These are phyloP conservation scores for Simplicillium sp. DNA, from an alignment of 2,329 filamentous ascomycete species.

Conservation along the genomic window DNA sequence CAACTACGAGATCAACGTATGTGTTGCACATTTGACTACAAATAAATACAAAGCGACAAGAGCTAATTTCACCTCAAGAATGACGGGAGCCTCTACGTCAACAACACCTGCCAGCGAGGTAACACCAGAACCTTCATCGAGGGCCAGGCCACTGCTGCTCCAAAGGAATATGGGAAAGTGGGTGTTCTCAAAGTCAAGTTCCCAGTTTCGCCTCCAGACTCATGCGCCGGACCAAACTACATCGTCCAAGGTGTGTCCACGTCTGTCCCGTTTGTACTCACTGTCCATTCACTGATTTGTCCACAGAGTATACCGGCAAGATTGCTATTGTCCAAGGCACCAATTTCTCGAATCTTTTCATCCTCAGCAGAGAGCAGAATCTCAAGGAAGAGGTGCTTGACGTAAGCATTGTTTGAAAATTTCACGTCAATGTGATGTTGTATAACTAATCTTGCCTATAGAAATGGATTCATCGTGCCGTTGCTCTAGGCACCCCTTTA, in stretches of 20 bases:
- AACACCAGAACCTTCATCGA: conserved; percentile 18
- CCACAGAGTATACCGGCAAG: conserved; percentile 17
- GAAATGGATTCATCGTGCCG: conserved; percentile 17
- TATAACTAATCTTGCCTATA: neutral
- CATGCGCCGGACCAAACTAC: conserved; percentile 22
- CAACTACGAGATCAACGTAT: conserved; percentile 20
- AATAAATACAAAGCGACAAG: neutral
- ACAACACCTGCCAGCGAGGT: conserved; percentile 19
- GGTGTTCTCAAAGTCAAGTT: conserved; percentile 21
- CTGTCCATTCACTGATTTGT: neutral
- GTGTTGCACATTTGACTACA: conserved; percentile 1
- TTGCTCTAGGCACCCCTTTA: conserved; percentile 14
- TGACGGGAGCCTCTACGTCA: conserved; percentile 19
- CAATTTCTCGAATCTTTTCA: conserved; percentile 21
- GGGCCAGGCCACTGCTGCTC: conserved; percentile 16
- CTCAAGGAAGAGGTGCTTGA: conserved; percentile 16
- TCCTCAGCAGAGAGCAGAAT: conserved; percentile 19
- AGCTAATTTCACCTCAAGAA: conserved; percentile 10
- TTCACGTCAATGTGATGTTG: neutral
- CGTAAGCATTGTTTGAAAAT: conserved; percentile 10
- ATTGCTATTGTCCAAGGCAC: conserved; percentile 21
- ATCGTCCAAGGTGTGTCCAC: conserved; percentile 17
- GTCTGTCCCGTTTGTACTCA: neutral
- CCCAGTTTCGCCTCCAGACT: conserved; percentile 16
- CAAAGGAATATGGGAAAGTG: conserved; percentile 16